Evolutionary conservation across 257 asterid genomes (phyloP).

Genomic region (Nyctanthes arbortristis): DNA sequence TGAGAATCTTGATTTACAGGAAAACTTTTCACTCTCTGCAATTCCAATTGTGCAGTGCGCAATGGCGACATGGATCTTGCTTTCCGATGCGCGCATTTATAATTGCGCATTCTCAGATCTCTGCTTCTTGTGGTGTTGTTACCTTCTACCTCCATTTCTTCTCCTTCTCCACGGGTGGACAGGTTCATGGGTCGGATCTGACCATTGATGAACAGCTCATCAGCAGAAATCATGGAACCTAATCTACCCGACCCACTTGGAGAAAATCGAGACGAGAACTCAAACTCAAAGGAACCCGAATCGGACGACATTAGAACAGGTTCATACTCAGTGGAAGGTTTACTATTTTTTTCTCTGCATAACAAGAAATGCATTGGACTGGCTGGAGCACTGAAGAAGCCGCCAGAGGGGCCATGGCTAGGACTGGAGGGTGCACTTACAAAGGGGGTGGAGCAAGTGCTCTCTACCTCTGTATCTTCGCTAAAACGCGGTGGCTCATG

Average conservation of each 20-base stretch:
- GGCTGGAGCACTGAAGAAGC: constrained; percentile 65
- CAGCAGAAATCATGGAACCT: constrained; percentile 55
- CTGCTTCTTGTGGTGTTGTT: constrained; percentile 33
- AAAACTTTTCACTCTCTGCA: constrained; percentile 23
- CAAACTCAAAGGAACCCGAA: constrained; percentile 58
- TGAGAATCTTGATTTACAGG: constrained; percentile 1
- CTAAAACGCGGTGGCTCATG: constrained; percentile 50
- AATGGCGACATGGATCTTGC: constrained; percentile 70
- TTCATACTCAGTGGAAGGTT: constrained; percentile 22
- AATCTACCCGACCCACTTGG: constrained; percentile 30
- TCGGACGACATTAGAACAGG: constrained; percentile 49
- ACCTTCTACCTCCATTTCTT: background rate
- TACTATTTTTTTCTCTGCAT: constrained; percentile 14
- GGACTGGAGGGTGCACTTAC: constrained; percentile 64
- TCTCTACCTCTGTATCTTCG: constrained; percentile 41
- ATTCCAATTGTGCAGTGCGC: constrained; percentile 29
- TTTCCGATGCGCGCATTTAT: constrained; percentile 38
- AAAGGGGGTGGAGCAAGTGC: constrained; percentile 59
- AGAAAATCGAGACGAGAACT: constrained; percentile 51
- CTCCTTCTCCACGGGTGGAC: constrained; percentile 35
- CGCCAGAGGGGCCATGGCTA: constrained; percentile 45
- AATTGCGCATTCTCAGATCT: constrained; percentile 40
- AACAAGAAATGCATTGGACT: constrained; percentile 59
- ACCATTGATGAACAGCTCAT: constrained; percentile 58
- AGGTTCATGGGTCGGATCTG: constrained; percentile 64